Evolutionary conservation across 2,329 filamentous ascomycete species (phyloP), one percentile per base, ranked within the genome.

Genomic region (Uncinocarpus reesii): DNA sequence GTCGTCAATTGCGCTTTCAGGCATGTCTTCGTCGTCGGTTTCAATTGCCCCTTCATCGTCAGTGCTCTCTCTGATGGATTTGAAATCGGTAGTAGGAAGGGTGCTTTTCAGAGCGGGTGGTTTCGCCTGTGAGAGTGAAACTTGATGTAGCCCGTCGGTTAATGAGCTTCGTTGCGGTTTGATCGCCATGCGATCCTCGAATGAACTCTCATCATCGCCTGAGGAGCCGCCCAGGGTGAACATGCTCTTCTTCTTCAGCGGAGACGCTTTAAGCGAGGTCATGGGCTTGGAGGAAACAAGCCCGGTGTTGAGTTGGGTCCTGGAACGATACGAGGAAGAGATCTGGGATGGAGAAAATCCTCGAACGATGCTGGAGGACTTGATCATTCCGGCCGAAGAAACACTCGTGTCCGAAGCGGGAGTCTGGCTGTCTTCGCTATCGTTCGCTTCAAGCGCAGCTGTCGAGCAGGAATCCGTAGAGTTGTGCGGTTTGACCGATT

Each of bases 341-440:
- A 83, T 74, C 52, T 83, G 79, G 21, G 84, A 82, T 1, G 85
- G 86, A 4, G 84, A 86, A 67, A 95, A 95, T 50, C 89, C 89
- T 54, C 86, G 84, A 45, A 95, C 82, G 50, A 95, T 78, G 54
- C 82, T 89, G 52, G 80, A 76, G 11, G 74, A 70, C 40, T 66
- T 72, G 57, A 76, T 75, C 54, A 80, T 66, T 42, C 79, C 77
- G 1, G 65, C 54, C 5, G 63, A 79, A 1, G 75, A 76, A 23
- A 80, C 79, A 48, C 79, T 85, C 5, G 74, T 75, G 57, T 83
- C 79, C 42, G 78, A 80, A 31, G 73, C 65, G 49, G 71, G 58
- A 60, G 70, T 57, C 55, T 62, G 63, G 1, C 62, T 60, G 38
- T 56, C 66, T 49, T 75, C 70, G 47, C 69, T 71, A n/a, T 70